A percentile compares a stretch with the other conserved stretches of the same genome.
Evolutionary conservation across 2,329 filamentous ascomycete genomes (phyloP).

Genomic region (Ophiostoma tasmaniense): DNA sequence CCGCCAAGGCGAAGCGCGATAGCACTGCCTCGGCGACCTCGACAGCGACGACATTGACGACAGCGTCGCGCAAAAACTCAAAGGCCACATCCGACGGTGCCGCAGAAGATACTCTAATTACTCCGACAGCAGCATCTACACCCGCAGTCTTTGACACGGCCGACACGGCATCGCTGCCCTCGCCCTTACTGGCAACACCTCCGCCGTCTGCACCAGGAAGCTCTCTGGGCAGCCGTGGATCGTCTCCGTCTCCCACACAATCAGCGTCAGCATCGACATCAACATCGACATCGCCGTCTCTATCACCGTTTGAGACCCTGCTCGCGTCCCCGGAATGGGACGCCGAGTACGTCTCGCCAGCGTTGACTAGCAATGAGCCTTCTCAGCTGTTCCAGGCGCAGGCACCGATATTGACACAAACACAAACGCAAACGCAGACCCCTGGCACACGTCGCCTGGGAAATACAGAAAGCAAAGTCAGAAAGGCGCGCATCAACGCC

Average conservation of each 20-base stretch:
- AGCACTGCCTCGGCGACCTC: neutral
- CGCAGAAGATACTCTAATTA: neutral
- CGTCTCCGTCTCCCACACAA: constrained; percentile 4
- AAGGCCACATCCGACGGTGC: neutral
- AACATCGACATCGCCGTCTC: neutral
- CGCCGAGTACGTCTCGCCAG: constrained; percentile 10
- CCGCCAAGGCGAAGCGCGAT: constrained; percentile 5
- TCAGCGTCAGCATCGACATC: neutral
- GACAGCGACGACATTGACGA: neutral
- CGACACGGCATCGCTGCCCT: constrained; percentile 8
- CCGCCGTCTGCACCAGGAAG: constrained; percentile 5
- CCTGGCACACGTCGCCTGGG: neutral
- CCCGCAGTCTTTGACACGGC: constrained; percentile 7
- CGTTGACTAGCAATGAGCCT: neutral
- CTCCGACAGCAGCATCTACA: neutral
- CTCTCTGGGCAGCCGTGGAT: neutral
- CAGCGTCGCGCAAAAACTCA: neutral
- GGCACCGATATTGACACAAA: neutral
- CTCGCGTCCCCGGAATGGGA: constrained; percentile 14
- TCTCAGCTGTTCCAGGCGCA: neutral
- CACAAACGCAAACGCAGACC: neutral
- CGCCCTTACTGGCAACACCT: constrained; percentile 11
- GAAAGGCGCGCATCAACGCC: constrained; percentile 8
- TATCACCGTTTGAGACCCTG: constrained; percentile 6
- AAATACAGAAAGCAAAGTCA: constrained; percentile 9